A percentile compares a stretch with the other conserved stretches of the same genome.
Evolutionary conservation across 1,284 basidiomycete species (phyloP).

Genomic region (Leccinum pachyderme): DNA sequence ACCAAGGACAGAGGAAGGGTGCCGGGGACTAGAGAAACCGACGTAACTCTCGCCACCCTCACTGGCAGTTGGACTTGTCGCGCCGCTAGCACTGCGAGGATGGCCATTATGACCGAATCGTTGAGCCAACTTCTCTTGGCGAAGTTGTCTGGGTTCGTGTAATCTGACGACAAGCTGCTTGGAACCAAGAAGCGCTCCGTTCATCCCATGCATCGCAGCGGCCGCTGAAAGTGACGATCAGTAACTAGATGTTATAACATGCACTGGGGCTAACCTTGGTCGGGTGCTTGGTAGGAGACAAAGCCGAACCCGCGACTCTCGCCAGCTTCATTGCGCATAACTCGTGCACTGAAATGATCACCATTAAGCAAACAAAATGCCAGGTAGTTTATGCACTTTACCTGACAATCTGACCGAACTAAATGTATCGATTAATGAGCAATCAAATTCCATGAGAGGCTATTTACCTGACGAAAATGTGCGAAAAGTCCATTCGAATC

Average conservation of each 20-base stretch:
- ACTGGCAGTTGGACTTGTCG: constrained; percentile 77
- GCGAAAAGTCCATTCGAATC: constrained; percentile 80
- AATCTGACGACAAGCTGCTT: constrained; percentile 84
- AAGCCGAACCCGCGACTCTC: constrained; percentile 94
- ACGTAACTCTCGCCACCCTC: constrained; percentile 72
- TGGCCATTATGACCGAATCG: constrained; percentile 75
- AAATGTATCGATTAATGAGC: constrained; percentile 15
- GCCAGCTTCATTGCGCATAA: constrained; percentile 87
- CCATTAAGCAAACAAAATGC: constrained; percentile 5
- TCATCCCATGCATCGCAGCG: constrained; percentile 77
- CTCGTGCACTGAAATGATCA: constrained; percentile 64
- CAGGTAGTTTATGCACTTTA: constrained; percentile 33
- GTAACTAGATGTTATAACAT: neutral
- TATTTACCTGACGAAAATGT: constrained; percentile 73
- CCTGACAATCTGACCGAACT: constrained; percentile 88
- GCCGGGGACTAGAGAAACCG: constrained; percentile 72
- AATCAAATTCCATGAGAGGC: constrained; percentile 8
- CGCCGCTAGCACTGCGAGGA: constrained; percentile 72
- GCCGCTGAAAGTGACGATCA: constrained; percentile 44
- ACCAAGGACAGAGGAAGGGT: constrained; percentile 47
- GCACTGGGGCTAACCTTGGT: constrained; percentile 59
- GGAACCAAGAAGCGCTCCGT: constrained; percentile 64
- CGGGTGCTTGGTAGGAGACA: constrained; percentile 82
- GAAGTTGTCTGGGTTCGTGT: constrained; percentile 86
- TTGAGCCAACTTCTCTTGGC: constrained; percentile 84